Evolutionary conservation across 2,329 filamentous ascomycete species (phyloP).

Genomic region (Sclerotinia spermophila): DNA sequence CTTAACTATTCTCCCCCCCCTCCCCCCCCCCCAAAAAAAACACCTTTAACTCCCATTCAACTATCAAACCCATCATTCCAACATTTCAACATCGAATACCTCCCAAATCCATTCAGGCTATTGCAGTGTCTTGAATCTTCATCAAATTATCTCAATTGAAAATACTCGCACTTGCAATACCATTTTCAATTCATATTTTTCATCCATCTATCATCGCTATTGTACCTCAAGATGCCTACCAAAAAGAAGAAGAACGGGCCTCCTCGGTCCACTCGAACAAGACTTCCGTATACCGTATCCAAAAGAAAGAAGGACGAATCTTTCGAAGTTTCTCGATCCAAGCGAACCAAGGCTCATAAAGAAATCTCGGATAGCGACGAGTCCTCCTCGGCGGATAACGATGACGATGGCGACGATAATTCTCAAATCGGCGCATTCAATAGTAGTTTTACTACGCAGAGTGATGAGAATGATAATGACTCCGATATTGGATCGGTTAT

Average conservation of each 20-base stretch:
- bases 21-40: too few relatives aligned
- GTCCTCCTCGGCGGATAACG: not conserved
- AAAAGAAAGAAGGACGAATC: slow-evolving; percentile 1
- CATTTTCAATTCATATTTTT: not conserved
- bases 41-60: not conserved
- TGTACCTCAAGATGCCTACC: not conserved
- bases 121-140: not conserved
- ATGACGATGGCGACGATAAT: not conserved
- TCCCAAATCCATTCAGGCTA: not conserved
- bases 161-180: not conserved
- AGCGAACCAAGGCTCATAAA: slow-evolving; percentile 10
- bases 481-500: slow-evolving; percentile 1
- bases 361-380: slow-evolving; percentile 1
- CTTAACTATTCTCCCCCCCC: not conserved
- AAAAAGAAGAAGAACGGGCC: not conserved
- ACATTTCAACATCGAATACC: not conserved
- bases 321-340: not conserved
- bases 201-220: not conserved
- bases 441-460: not conserved
- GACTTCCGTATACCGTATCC: not conserved
- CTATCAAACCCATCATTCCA: not conserved
- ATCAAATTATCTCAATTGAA: not conserved
- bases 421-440: not conserved
- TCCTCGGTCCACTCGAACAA: too few relatives aligned
- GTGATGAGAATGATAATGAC: not conserved